phyloP scores from a whole-genome alignment of 2,329 filamentous ascomycete genomes.

The Bipolaris oryzae region DNA sequence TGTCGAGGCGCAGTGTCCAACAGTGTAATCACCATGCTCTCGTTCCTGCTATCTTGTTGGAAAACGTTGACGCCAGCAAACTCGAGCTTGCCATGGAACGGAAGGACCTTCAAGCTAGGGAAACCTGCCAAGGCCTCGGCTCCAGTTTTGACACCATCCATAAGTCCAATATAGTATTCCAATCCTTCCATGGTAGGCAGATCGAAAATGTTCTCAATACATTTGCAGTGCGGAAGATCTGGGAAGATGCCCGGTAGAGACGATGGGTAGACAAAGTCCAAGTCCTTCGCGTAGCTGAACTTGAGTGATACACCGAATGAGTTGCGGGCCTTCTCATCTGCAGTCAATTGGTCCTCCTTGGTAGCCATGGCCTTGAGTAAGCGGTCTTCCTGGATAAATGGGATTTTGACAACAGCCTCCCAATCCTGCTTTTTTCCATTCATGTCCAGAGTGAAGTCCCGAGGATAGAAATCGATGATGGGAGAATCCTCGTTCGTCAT shows the following conservation, averaged over 20 bases:
- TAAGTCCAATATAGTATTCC: slow-evolving; percentile 81
- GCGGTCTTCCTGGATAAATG: slow-evolving; percentile 93
- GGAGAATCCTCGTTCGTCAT: slow-evolving; percentile 92
- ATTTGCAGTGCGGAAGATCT: slow-evolving; percentile 83
- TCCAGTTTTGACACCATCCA: slow-evolving; percentile 83
- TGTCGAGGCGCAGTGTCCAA: slow-evolving; percentile 74
- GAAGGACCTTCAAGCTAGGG: slow-evolving; percentile 84
- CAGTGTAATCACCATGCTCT: slow-evolving; percentile 92
- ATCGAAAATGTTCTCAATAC: slow-evolving; percentile 95
- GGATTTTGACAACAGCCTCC: slow-evolving; percentile 99
- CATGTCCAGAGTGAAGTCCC: slow-evolving; percentile 98
- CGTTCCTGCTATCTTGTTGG: slow-evolving; percentile 92
- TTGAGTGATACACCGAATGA: slow-evolving; percentile 91
- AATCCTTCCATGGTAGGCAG: slow-evolving; percentile 90
- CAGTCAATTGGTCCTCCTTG: slow-evolving; percentile 76
- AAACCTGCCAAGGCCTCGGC: slow-evolving; percentile 88
- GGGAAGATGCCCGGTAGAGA: slow-evolving; percentile 90
- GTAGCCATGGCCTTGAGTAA: slow-evolving; percentile 84
- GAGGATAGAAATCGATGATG: slow-evolving; percentile 96
- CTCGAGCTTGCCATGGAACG: slow-evolving; percentile 78
- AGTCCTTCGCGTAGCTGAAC: slow-evolving; percentile 80
- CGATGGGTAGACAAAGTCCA: slow-evolving; percentile 84
- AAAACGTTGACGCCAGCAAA: slow-evolving; percentile 95
- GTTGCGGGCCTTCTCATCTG: slow-evolving; percentile 82
- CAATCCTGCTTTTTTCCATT: slow-evolving; percentile 99